Percentiles rank a stretch among this genome's conserved stretches.
Evolutionary conservation across 352 stramenopile species (phyloP).

Genomic region (Peronospora tabacina): DNA sequence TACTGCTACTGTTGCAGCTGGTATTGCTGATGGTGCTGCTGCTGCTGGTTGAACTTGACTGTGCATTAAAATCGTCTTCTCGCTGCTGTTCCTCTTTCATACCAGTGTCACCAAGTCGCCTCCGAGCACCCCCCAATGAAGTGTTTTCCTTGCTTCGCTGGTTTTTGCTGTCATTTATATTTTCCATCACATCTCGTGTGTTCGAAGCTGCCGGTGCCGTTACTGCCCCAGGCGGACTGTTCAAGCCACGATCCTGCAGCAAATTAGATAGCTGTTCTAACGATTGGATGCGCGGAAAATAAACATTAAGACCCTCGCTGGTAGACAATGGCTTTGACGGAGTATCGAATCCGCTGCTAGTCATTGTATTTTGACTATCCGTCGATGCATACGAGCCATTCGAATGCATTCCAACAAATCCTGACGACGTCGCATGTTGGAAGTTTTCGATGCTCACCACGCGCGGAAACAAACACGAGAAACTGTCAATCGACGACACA

Average conservation of each 20-base stretch:
- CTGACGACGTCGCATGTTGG: slow-evolving; percentile 27
- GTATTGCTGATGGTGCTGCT: slow-evolving; percentile 8
- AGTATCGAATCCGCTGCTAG: slow-evolving; percentile 21
- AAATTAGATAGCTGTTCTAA: slow-evolving; percentile 67
- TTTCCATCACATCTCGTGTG: slow-evolving; percentile 15
- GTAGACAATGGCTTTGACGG: slow-evolving; percentile 53
- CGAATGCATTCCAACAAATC: slow-evolving; percentile 26
- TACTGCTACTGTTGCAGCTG: slow-evolving; percentile 14
- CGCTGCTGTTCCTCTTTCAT: slow-evolving; percentile 32
- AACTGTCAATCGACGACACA: slow-evolving; percentile 81
- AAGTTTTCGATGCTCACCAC: slow-evolving; percentile 82
- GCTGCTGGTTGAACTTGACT: slow-evolving; percentile 11
- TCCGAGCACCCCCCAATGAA: slow-evolving; percentile 13
- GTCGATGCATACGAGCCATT: slow-evolving; percentile 22
- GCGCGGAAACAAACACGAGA: slow-evolving; percentile 73
- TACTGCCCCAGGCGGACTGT: slow-evolving; percentile 32
- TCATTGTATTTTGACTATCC: slow-evolving; percentile 21
- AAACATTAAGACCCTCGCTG: slow-evolving; percentile 54
- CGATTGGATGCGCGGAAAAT: slow-evolving; percentile 73
- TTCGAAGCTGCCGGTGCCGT: slow-evolving; percentile 3
- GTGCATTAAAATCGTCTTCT: slow-evolving; percentile 17
- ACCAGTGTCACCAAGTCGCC: slow-evolving; percentile 17
- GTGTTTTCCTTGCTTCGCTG: slow-evolving; percentile 13
- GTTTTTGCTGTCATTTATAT: slow-evolving; percentile 9
- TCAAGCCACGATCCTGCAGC: slow-evolving; percentile 52